phyloP scores from a whole-genome alignment of 1,284 basidiomycete genomes.

The Cronartium quercuum region DNA sequence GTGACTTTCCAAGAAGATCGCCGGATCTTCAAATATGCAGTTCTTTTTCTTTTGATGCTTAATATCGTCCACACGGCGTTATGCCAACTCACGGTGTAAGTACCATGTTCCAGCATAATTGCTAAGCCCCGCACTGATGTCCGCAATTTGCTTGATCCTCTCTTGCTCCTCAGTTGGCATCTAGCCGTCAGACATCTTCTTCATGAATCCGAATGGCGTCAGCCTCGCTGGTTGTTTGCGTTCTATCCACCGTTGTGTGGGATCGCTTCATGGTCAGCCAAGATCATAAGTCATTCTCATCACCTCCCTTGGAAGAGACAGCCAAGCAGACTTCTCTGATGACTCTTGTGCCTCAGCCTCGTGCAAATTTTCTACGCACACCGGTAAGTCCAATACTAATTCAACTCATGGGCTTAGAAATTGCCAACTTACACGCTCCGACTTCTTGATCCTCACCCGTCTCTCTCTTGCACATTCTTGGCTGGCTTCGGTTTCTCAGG shows the following conservation, averaged over 20 bases:
- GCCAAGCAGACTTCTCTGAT: not conserved
- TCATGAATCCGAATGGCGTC: not conserved
- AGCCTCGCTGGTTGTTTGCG: not conserved
- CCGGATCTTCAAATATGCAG: not conserved
- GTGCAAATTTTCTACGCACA: constrained; percentile 34
- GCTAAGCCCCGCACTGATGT: not conserved
- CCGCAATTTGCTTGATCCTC: not conserved
- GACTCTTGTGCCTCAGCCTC: not conserved
- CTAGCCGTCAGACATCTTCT: not conserved
- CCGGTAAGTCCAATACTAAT: not conserved
- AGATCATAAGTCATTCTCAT: not conserved
- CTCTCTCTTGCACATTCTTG: not conserved
- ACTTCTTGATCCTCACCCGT: too few relatives aligned
- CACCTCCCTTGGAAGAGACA: not conserved
- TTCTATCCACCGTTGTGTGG: not conserved
- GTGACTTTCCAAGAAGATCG: not conserved
- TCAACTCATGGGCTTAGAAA: not conserved
- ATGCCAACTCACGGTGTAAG: not conserved
- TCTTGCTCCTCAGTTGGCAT: not conserved
- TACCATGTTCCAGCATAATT: not conserved
- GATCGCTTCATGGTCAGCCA: not conserved
- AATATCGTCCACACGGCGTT: not conserved
- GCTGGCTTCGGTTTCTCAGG: not conserved
- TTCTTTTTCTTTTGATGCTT: not conserved
- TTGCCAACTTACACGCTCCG: too few relatives aligned